Base-by-base conservation (phyloP, 192 early-diverging fungal genomes). In the Entophlyctis helioformis region DNA sequence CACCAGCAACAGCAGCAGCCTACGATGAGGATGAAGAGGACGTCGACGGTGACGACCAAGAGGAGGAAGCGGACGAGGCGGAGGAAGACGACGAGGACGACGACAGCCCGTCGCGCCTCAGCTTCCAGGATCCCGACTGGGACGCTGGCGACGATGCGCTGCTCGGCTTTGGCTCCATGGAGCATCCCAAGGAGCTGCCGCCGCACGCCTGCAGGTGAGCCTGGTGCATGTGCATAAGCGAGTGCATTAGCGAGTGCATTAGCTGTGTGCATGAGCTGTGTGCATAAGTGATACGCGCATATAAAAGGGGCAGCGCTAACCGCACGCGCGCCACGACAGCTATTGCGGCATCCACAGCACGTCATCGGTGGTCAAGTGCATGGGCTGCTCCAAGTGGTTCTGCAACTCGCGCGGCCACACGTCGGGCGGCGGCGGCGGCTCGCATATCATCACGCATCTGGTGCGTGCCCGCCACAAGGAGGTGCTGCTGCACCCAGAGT, bases 361-460 rank as follows among this genome's bases (percentile, higher is more conserved):
- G 16, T 68, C 74, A 24, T 78, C 87, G 0, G 91, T 97, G 5
- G 84, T 86, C 41, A 89, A 91, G 66, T 98, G 96, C 60, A 76
- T 91, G 26, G 76, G 71, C 0, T 98, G 96, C 67, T 80, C 74
- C 41, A 82, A 85, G 40, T 98, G 93, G 93, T 96, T 98, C 58
- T 98, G 95, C 62, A 98, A 98, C 55, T 75, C 84, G 13, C 78
- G 88, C 27, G 87, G 89, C 21, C 81, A 79, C 46, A 89, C 84
- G 1, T 82, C 85, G 5, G 93, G 89, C 33, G n/a, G n/a, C n/a
- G n/a, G n/a, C n/a, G n/a, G n/a, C n/a, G n/a, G n/a, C n/a, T 85
- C 95, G 11, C 95, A 98, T 54, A 94, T 96, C 41, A 81, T 98
- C 47, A 88, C 82, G 53, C 95, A 98, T 54, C 60, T 98, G 36